A percentile compares a stretch with the other conserved stretches of the same genome.
phyloP scores from a whole-genome alignment of 495 filamentous ascomycete species.

The Penicillium fimorum region DNA sequence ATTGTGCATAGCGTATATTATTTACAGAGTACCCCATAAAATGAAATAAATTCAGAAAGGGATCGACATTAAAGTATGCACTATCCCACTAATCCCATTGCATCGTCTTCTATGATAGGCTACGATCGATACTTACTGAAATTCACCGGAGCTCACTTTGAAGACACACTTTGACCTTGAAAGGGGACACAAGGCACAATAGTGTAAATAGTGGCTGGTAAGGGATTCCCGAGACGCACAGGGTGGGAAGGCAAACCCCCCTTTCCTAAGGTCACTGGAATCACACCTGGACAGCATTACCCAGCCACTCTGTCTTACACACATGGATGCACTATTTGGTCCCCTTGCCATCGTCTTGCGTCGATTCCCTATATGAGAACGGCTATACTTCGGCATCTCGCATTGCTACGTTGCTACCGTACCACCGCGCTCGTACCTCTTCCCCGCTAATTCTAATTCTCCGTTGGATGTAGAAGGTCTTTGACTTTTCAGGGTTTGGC shows the following conservation, averaged over 20 bases:
- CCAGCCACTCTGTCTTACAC: not conserved
- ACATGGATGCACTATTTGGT: not conserved
- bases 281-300: not conserved
- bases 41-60: constrained; percentile 3
- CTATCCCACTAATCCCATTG: constrained; percentile 3
- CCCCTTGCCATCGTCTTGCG: constrained; percentile 3
- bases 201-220: constrained; percentile 5
- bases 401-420: constrained; percentile 1
- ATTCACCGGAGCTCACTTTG: not conserved
- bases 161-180: not conserved
- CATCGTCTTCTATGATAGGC: not conserved
- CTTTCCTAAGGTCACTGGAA: not conserved
- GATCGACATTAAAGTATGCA: constrained; percentile 11
- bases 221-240: not conserved
- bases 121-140: not conserved
- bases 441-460: constrained; percentile 20
- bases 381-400: constrained; percentile 21
- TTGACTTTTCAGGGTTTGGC: not conserved
- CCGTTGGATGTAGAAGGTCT: not conserved
- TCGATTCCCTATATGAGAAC: not conserved
- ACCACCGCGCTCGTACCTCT: constrained; percentile 8
- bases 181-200: not conserved
- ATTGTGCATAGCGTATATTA: not conserved
- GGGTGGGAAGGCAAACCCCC: constrained; percentile 4
- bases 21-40: not conserved